Evolutionary conservation across 2,329 filamentous ascomycete species (phyloP), one percentile per base, ranked within the genome.

Genomic region (Dothiorella sarmentorum): DNA sequence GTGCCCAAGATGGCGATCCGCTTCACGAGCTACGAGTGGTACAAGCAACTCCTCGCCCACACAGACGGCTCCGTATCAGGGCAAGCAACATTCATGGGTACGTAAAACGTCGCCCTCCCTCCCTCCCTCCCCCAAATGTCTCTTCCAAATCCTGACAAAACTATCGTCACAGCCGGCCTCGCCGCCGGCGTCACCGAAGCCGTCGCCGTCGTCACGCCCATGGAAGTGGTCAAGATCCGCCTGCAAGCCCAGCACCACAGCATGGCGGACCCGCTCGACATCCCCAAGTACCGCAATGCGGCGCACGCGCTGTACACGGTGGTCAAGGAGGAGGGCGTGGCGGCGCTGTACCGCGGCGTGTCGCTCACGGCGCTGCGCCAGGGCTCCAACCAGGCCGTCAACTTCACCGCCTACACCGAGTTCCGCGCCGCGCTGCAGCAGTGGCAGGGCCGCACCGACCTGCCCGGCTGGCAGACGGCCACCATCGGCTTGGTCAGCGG

Each of bases 1-100:
- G 85, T 99, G 20, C 94, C 94, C 58, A 99, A 99, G 78, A 99
- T 99, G 94, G 94, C 94, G 62, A 99, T 97, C 73, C 90, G 94
- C 37, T 99, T 99, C 78, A 96, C 93, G 47, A 96, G 90, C 58
- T 99, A 97, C 76, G 94, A 97, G 75, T 85, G 84, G 72, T 99
- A 97, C 78, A 97, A 97, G 83, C 86, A 91, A 71, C 62, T 88
- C 62, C 80, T 97, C 22, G 86, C 90, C 42, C 81, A 90, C 73
- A 43, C 4, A 3, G 70, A 85, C 2, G 89, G 90, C 42, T 69
- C 73, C 27, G 82, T 96, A 47, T 85, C 84, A 27, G 88, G 89
- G 47, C 81, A 82, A 65, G 83, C 83, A 22, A 97, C 91, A 17
- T 90, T 90, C 72, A 65, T 88, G 47, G 83, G 85, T 87, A 76